Percentiles rank a stretch among this genome's conserved stretches.
Evolutionary conservation across 208 protist genomes (phyloP).

Genomic region (Trypanosomatidae sp.): DNA sequence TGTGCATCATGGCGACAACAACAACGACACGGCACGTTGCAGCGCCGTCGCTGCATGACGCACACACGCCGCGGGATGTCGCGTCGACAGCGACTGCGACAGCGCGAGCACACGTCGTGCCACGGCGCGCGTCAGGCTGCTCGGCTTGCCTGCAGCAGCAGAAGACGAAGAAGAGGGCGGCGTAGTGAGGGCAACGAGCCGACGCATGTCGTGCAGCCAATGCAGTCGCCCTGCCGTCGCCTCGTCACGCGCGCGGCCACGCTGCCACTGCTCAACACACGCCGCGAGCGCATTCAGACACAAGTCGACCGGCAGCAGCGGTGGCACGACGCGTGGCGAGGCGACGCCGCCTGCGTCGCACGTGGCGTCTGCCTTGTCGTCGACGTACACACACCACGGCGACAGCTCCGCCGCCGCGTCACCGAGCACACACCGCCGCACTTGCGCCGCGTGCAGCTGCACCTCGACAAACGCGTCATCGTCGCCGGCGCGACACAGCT

Average conservation of each 20-base stretch:
- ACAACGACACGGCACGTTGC: too few relatives aligned
- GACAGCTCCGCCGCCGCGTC: too few relatives aligned
- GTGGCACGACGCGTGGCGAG: too few relatives aligned
- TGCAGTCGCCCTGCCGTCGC: slow-evolving; percentile 35
- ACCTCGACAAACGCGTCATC: slow-evolving; percentile 76
- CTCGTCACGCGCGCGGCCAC: slow-evolving; percentile 6
- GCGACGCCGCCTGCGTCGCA: too few relatives aligned
- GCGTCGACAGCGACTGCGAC: slow-evolving; percentile 12
- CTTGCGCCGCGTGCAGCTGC: slow-evolving; percentile 22
- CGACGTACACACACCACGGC: too few relatives aligned
- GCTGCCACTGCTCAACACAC: slow-evolving; percentile 34
- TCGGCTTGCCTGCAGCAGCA: neutral
- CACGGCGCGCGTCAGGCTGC: slow-evolving; percentile 14
- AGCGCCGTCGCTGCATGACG: slow-evolving; percentile 11
- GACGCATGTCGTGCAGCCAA: slow-evolving; percentile 28
- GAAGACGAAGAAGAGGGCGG: neutral
- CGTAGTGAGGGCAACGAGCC: slow-evolving; percentile 9
- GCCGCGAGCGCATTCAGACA: slow-evolving; percentile 23
- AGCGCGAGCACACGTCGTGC: slow-evolving; percentile 17
- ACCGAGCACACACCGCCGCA: slow-evolving; percentile 16
- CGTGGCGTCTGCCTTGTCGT: too few relatives aligned
- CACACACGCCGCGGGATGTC: slow-evolving; percentile 28
- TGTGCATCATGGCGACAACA: too few relatives aligned
- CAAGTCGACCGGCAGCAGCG: slow-evolving; percentile 13
- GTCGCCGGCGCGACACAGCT: slow-evolving; percentile 23